Evolutionary conservation across 169 alveolate genomes (phyloP), one percentile per base, ranked within the genome.

Genomic region (Cryptosporidium meleagridis): DNA sequence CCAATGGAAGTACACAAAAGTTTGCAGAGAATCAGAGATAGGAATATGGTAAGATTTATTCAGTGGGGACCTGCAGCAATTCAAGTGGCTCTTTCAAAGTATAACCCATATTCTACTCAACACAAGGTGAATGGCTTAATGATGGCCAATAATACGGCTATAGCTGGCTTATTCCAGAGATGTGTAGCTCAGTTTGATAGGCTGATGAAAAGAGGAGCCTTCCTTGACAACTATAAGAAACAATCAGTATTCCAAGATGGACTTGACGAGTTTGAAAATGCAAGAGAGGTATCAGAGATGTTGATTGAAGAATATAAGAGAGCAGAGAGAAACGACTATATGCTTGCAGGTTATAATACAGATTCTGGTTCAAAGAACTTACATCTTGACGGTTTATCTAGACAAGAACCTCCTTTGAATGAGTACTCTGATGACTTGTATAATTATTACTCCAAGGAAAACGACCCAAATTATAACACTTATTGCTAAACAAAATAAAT

Each of bases 21-120:
- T 58, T 92, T 97, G 45, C 96, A 97, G 92, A 92, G 98, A 92
- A 97, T 96, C 67, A 87, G 98, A 52, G 98, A 96, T 70, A 93
- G 98, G 55, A 94, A 94, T 86, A 85, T 96, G 80, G 98, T 97
- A 72, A 94, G 91, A 59, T 94, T 94, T 84, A 95, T 95, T 45
- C 95, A 85, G 86, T 99, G 99, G 99, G 99, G 99, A 31, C 99
- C 99, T 12, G 99, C 99, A 48, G 96, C 99, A 23, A 97, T 98
- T 5, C 98, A 96, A 80, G 99, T 99, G 26, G 99, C 99, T 4
- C 91, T 98, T 44, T 96, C 99, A 35, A 97, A 97, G 72, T 99
- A 97, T 84, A 96, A 99, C 26, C 99, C 99, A 4, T 98, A 96
- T 91, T 96, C 96, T 41, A 98, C 94, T 31, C 96, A 98, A 16